A percentile compares a stretch with the other conserved stretches of the same genome.
Conservation (phyloP, 139 green algal genomes). For the Chlorella vulgaris region DNA sequence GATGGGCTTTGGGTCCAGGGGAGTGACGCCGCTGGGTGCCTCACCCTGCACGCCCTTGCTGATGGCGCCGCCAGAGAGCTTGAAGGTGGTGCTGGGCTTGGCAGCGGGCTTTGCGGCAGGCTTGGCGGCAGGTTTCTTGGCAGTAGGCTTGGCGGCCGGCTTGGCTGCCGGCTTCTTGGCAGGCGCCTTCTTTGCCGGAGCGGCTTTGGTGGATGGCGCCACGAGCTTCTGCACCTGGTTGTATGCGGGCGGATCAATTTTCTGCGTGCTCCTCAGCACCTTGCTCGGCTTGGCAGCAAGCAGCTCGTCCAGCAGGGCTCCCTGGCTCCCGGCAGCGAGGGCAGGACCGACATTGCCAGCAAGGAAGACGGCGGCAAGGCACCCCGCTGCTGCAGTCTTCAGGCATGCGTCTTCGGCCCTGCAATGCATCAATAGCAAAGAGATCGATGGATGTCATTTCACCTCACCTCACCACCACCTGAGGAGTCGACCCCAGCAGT, state of each 20-base stretch:
- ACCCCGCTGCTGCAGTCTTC: neutral
- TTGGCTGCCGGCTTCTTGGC: constrained; percentile 17
- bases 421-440: too few species aligned
- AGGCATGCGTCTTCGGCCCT: neutral
- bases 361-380: constrained; percentile 24
- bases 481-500: too few species aligned
- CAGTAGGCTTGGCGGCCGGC: neutral
- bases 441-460: too few species aligned
- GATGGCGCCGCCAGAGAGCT: constrained; percentile 10
- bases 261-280: constrained; percentile 3
- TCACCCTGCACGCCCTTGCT: constrained; percentile 35
- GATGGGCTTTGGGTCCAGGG: constrained; percentile 17
- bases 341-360: neutral
- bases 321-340: constrained; percentile 11
- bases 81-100: constrained; percentile 22
- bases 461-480: too few species aligned
- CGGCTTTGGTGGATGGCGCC: neutral
- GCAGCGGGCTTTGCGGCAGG: neutral
- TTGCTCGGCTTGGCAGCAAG: neutral
- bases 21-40: constrained; percentile 19
- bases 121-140: neutral
- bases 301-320: constrained; percentile 16
- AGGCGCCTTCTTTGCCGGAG: neutral
- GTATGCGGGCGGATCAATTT: neutral
- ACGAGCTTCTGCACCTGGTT: constrained; percentile 15